phyloP scores from a whole-genome alignment of 306 rosid species.

The Leucaena leucocephala region DNA sequence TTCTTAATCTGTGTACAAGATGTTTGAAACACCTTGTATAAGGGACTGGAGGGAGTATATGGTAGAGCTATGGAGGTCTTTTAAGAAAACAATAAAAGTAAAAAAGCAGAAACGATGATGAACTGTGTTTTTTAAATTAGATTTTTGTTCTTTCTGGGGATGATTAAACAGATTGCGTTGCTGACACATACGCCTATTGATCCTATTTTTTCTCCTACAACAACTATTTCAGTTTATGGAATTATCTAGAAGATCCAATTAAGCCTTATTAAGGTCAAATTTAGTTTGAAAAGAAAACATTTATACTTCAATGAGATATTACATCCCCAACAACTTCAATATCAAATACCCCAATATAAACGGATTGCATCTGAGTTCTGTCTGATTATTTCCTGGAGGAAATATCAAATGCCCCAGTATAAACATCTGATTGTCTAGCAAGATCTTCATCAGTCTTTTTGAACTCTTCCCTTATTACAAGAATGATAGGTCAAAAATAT shows the following conservation, averaged over 20 bases:
- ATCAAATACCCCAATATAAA: no score
- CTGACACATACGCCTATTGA: background rate
- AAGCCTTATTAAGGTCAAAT: background rate
- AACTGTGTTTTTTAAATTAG: background rate
- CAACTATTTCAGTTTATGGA: background rate
- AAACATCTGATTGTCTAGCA: background rate
- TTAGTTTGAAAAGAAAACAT: background rate
- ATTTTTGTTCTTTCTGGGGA: background rate
- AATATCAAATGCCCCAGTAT: background rate
- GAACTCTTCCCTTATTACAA: background rate
- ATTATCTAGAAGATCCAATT: background rate
- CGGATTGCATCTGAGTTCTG: background rate
- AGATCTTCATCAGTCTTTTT: background rate
- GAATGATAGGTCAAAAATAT: background rate
- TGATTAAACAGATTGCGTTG: constrained; percentile 6
- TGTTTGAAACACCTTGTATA: no score
- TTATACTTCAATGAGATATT: background rate
- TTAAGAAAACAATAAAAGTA: background rate
- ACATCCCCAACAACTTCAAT: background rate
- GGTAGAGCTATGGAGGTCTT: background rate
- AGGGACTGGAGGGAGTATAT: background rate
- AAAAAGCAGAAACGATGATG: background rate
- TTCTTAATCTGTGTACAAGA: no score
- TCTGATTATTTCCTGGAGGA: background rate
- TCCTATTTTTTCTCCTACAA: background rate